Percentiles rank a stretch among this genome's conserved stretches.
Conservation (phyloP, 2,329 filamentous ascomycete genomes). For the Rhexocercosporidium sp. region DNA sequence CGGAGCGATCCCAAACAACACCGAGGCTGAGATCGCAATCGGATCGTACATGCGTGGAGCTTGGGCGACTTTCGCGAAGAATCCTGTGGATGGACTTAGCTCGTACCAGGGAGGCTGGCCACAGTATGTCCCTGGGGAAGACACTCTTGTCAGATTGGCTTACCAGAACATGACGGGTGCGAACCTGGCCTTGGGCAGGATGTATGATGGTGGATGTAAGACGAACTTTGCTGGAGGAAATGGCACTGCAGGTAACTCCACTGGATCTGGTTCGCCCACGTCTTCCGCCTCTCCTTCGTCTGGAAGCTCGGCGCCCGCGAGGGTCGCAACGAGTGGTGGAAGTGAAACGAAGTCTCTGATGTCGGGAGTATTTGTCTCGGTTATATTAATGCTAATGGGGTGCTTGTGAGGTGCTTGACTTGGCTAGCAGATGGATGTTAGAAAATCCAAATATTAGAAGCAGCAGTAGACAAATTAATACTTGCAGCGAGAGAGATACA, state of each 20-base stretch:
- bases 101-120: slow-evolving; percentile 35
- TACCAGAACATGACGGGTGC: slow-evolving; percentile 31
- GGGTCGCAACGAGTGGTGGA: neutral
- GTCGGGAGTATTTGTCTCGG: neutral
- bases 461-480: no score
- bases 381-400: neutral
- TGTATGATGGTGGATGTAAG: slow-evolving; percentile 26
- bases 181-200: slow-evolving; percentile 21
- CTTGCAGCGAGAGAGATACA: no score
- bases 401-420: neutral
- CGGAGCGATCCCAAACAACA: slow-evolving; percentile 10
- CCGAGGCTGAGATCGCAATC: slow-evolving; percentile 34
- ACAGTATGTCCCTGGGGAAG: slow-evolving; percentile 4
- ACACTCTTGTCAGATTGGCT: slow-evolving; percentile 28
- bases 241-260: neutral
- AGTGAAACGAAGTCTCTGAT: neutral
- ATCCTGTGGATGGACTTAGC: slow-evolving; percentile 37
- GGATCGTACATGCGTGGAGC: slow-evolving; percentile 40
- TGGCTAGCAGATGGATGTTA: neutral
- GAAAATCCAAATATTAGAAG: no score
- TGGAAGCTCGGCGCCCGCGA: neutral
- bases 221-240: neutral
- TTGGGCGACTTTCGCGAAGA: slow-evolving; percentile 44
- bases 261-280: neutral
- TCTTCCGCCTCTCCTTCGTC: neutral